Evolutionary conservation across 2,329 filamentous ascomycete genomes (phyloP).

Genomic region (Pseudophaeomoniella oleicola): DNA sequence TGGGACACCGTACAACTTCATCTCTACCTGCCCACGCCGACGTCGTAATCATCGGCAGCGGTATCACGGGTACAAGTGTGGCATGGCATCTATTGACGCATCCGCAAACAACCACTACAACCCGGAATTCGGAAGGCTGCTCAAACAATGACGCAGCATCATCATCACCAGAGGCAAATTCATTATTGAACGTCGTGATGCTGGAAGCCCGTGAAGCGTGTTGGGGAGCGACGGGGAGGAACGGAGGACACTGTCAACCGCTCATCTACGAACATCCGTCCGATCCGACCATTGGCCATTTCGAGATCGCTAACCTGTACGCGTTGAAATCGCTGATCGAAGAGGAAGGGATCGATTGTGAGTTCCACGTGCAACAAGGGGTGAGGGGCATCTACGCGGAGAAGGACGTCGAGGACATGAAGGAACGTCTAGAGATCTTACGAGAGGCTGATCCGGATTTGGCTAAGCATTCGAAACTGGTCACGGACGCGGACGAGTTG

Average conservation of each 20-base stretch:
- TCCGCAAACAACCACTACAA: neutral
- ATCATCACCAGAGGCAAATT: slow-evolving; percentile 11
- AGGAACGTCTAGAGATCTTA: slow-evolving; percentile 37
- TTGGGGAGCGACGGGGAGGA: slow-evolving; percentile 66
- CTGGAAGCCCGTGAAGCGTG: slow-evolving; percentile 68
- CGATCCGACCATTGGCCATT: slow-evolving; percentile 42
- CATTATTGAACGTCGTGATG: no score
- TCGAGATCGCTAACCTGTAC: slow-evolving; percentile 56
- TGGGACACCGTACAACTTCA: slow-evolving; percentile 22
- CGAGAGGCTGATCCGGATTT: slow-evolving; percentile 41
- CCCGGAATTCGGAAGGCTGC: neutral
- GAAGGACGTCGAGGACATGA: slow-evolving; percentile 38
- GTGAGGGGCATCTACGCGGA: slow-evolving; percentile 49
- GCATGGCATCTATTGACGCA: slow-evolving; percentile 26
- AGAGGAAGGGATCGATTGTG: slow-evolving; percentile 47
- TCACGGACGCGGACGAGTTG: slow-evolving; percentile 16
- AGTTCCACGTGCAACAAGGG: slow-evolving; percentile 42
- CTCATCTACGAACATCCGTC: slow-evolving; percentile 46
- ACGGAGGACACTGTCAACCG: slow-evolving; percentile 62
- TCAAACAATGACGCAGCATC: no score
- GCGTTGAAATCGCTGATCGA: slow-evolving; percentile 45
- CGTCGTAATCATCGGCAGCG: slow-evolving; percentile 33
- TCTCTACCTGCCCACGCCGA: slow-evolving; percentile 25
- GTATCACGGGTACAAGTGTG: slow-evolving; percentile 30
- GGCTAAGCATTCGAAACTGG: slow-evolving; percentile 21